Percentiles rank a stretch among this genome's conserved stretches.
These are phyloP conservation scores for Botrytis squamosa DNA, from an alignment of 2,329 filamentous ascomycete species.

Conservation along the genomic window DNA sequence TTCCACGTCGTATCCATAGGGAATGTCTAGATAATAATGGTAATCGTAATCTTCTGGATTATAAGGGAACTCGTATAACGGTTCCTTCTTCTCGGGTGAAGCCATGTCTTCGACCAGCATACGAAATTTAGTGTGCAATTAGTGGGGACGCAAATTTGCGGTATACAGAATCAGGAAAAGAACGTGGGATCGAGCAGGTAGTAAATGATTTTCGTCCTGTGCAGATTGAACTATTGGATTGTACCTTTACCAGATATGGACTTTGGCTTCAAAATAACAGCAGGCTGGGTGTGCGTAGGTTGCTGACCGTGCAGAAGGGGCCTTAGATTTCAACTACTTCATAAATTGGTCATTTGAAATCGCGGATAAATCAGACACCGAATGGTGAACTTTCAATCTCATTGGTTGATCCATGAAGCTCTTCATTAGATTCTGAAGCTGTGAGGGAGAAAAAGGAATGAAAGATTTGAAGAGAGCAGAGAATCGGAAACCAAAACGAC, in stretches of 20 bases:
- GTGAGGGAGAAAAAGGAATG: background rate
- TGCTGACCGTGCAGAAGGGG: constrained; percentile 12
- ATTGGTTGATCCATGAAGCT: background rate
- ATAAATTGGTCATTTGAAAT: background rate
- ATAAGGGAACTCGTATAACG: constrained; percentile 10
- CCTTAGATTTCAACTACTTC: background rate
- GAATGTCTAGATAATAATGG: constrained; percentile 16
- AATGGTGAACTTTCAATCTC: background rate
- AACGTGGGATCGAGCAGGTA: background rate
- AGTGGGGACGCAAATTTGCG: constrained; percentile 5
- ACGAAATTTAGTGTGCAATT: constrained; percentile 1
- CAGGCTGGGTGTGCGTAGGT: constrained; percentile 4
- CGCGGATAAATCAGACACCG: background rate
- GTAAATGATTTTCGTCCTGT: constrained; percentile 3
- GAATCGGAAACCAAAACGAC: constrained; percentile 7
- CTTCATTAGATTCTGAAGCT: background rate
- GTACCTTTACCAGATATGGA: constrained; percentile 8
- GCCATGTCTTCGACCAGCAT: constrained; percentile 5
- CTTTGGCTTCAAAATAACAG: background rate
- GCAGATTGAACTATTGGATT: constrained; percentile 7
- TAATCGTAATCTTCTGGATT: constrained; percentile 9
- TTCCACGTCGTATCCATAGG: constrained; percentile 7
- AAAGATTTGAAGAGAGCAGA: background rate
- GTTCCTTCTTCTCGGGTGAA: background rate
- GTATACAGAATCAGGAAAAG: constrained; percentile 9